Base-by-base conservation (phyloP, 1,284 basidiomycete genomes). In the Mycena sp. region DNA sequence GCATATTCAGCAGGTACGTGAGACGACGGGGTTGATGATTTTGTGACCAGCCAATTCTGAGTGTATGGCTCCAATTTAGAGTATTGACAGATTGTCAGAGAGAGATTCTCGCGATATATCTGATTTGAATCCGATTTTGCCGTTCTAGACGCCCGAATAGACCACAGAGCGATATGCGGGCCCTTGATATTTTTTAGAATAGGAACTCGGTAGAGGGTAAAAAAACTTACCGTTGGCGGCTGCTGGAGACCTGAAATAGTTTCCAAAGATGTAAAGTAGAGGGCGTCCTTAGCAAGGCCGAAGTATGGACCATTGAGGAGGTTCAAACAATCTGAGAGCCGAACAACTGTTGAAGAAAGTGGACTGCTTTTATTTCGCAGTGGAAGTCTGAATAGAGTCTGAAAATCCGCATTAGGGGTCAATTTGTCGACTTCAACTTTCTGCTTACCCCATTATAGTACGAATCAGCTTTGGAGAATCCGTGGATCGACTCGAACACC, bases 351-450 rank as follows among this genome's bases (percentile, higher is more conserved):
- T 16, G 53, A 59, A n/a, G 61, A 64, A 26, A 69, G 63, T 2
- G 35, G 23, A 35, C 58, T 67, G 12, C 16, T 7, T 28, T 12
- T 26, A 25, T 58, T 28, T 17, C 82, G 73, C 19, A 85, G 70
- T 10, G 83, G 80, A 38, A 86, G 73, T n/a, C 80, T 70, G 57
- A 85, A 84, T 16, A 86, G 60, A 4, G 84, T 85, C 84, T 86
- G 49, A 4, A 40, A 19, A n/a, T n/a, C n/a, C 25, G 23, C 19
- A 49, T 51, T 11, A 53, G 10, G n/a, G 19, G 21, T 23, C 12
- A 37, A 51, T 23, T 14, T 4, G n/a, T 37, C 11, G 23, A 35
- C 16, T n/a, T 38, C 14, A 45, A 43, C 19, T 14, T 41, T n/a
- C 26, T 44, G 69, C 81, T 57, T 73, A 84, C 83, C 28, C 80